Base-by-base conservation (phyloP, 805 yeast genomes). In the Cyberlindnera meyerae region DNA sequence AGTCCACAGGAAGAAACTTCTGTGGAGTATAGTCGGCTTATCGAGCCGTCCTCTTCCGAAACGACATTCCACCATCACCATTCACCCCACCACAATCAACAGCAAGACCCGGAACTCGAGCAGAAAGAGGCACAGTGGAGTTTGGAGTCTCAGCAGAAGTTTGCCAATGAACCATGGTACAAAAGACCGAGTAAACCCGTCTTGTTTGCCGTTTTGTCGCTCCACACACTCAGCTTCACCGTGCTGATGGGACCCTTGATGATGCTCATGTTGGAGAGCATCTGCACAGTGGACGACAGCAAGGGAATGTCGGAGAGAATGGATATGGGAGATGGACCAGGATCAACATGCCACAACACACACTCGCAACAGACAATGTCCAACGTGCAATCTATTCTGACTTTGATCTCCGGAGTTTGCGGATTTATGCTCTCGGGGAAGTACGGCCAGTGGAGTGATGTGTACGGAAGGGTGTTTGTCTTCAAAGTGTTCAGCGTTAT, bases 391-490 rank as follows among this genome's bases (percentile, higher is more conserved):
- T 39, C 43, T 6, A 32, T 42, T 12, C 35, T 49, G 4, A 40
- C 49, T 4, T 17, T 48, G 3, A 36, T 46, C 8, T 44, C 54
- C 18, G 52, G 54, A 2, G 12, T 49, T 4, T 27, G 47, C 3
- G 55, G 57, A 11, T 39, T 51, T 25, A 8, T 31, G 5, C 28
- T 52, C 12, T 45, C 51, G 18, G 53, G 55, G 1, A 49, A 46
- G 27, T 44, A 36, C 30, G 57, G 54, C 5, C 54, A 51, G 27
- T 36, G 40, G 34, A 45, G 53, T 24, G 57, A 51, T 24, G 36
- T 37, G 21, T 33, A 38, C 14, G 57, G 57, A 3, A 37, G 57
- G 27, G 47, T 49, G 0, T 42, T 28, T 24, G 55, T 51, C 8
- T 44, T 51, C 24, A 48, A 47, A 28, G 13, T 45, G 2, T 42